A percentile compares a stretch with the other conserved stretches of the same genome.
These are phyloP conservation scores for Filobasidium wieringae DNA, from an alignment of 768 basidiomycete genomes.

Conservation along the genomic window DNA sequence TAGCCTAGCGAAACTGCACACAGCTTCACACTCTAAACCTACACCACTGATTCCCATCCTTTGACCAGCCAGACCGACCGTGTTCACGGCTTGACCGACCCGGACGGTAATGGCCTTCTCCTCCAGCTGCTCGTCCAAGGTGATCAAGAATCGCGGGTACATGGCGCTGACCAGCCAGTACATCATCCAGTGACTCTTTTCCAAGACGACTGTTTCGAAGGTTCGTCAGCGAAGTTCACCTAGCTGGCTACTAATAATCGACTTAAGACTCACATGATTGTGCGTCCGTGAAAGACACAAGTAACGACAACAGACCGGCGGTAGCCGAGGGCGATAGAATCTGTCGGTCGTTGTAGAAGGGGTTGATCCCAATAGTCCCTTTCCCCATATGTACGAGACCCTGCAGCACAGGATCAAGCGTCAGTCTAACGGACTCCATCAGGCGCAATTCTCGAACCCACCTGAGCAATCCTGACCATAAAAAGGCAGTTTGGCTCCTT, in stretches of 20 bases:
- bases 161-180: conserved; percentile 92
- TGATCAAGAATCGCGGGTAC: conserved; percentile 98
- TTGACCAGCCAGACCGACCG: conserved; percentile 95
- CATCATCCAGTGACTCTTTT: conserved; percentile 97
- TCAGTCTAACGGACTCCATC: background rate
- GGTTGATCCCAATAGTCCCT: conserved; percentile 91
- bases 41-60: conserved; percentile 47
- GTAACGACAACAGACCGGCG: conserved; percentile 73
- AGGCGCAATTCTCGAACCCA: conserved; percentile 11
- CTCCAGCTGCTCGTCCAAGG: conserved; percentile 81
- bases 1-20: background rate
- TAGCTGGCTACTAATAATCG: background rate
- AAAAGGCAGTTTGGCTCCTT: conserved; percentile 96
- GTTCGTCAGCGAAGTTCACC: background rate
- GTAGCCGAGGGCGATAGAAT: conserved; percentile 82
- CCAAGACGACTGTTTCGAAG: conserved; percentile 59
- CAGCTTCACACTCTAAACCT: conserved; percentile 12
- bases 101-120: conserved; percentile 80
- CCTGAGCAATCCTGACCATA: conserved; percentile 75
- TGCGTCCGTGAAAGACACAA: conserved; percentile 87
- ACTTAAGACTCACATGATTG: conserved; percentile 65
- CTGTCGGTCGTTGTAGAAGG: conserved; percentile 84
- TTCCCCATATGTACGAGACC: conserved; percentile 99
- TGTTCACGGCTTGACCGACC: conserved; percentile 89
- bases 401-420: conserved; percentile 40